Evolutionary conservation across 2,329 filamentous ascomycete genomes (phyloP).

Genomic region (Monosporascus sp.): DNA sequence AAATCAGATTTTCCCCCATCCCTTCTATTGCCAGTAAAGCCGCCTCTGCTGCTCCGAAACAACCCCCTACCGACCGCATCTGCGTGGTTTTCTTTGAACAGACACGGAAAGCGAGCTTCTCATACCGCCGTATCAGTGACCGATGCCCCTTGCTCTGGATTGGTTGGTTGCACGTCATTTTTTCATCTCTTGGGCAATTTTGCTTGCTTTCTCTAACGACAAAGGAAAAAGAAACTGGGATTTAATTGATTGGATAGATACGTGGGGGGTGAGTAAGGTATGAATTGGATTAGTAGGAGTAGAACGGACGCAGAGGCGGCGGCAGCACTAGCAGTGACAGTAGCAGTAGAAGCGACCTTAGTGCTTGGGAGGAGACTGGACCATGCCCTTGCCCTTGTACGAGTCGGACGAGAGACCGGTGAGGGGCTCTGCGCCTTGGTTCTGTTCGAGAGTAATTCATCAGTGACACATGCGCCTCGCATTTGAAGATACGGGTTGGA

Average conservation of each 20-base stretch:
- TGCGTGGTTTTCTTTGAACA: neutral
- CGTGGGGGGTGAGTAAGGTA: constrained; percentile 14
- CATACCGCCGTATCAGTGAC: no score
- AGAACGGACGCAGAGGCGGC: neutral
- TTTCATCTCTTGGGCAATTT: constrained; percentile 13
- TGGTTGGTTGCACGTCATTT: neutral
- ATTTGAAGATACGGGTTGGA: neutral
- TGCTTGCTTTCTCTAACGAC: constrained; percentile 30
- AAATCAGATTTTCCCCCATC: no score
- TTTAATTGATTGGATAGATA: constrained; percentile 6
- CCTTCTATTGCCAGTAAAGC: no score
- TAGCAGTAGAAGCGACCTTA: constrained; percentile 14
- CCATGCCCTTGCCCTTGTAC: constrained; percentile 72
- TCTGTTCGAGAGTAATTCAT: constrained; percentile 39
- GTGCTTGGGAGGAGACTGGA: constrained; percentile 62
- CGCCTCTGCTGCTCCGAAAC: no score
- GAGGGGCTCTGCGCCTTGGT: constrained; percentile 80
- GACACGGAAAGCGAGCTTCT: neutral
- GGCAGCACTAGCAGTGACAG: neutral
- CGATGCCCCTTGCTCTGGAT: constrained; percentile 4
- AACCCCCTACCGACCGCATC: no score
- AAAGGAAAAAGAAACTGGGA: constrained; percentile 27
- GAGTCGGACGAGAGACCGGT: constrained; percentile 75
- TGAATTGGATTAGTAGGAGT: constrained; percentile 5
- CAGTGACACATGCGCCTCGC: neutral